Evolutionary conservation across 2,329 filamentous ascomycete genomes (phyloP), one percentile per base, ranked within the genome.

Genomic region (Aspergillus japonicus): DNA sequence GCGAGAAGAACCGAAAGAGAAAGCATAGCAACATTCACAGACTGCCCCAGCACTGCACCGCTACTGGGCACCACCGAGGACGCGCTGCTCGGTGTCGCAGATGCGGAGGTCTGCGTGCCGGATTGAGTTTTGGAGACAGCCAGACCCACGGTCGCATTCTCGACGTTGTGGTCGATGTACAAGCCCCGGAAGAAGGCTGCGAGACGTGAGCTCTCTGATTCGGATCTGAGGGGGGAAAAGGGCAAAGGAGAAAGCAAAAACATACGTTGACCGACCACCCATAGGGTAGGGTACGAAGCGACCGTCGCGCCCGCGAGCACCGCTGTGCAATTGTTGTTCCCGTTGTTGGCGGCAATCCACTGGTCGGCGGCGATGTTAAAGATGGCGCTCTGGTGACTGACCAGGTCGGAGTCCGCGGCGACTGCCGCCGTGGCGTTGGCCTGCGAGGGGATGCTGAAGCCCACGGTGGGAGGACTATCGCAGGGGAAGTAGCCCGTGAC

Each of bases 401-500:
- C 7, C 26, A 29, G 26, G 7, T 29, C 26, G 10, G 48, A 50
- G 23, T 29, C 48, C 16, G 48, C 12, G 24, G n/a, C 19, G 6
- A 16, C 48, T 5, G 48, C 48, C 3, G 48, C 24, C 33, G 52
- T n/a, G 7, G 35, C 39, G 23, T 29, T 54, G 39, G 35, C 24
- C n/a, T 49, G 44, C 35, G 54, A 56, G 26, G 54, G 54, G 29
- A 56, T 49, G 14, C 44, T 50, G 29, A 56, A 56, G 7, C 54
- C 54, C 5, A 50, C 35, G 4, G 54, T 50, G 47, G 54, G 54
- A 26, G 54, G 54, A 12, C 26, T n/a, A 47, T 56, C 54, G 23
- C 54, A 56, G 21, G 54, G 54, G 44, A 56, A 56, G 54, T 56
- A 56, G 3, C 54, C 54, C 5, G 54, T 56, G 14, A 56, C 33